phyloP scores from a whole-genome alignment of 2,329 filamentous ascomycete genomes.

The Tolypocladium tundrense region DNA sequence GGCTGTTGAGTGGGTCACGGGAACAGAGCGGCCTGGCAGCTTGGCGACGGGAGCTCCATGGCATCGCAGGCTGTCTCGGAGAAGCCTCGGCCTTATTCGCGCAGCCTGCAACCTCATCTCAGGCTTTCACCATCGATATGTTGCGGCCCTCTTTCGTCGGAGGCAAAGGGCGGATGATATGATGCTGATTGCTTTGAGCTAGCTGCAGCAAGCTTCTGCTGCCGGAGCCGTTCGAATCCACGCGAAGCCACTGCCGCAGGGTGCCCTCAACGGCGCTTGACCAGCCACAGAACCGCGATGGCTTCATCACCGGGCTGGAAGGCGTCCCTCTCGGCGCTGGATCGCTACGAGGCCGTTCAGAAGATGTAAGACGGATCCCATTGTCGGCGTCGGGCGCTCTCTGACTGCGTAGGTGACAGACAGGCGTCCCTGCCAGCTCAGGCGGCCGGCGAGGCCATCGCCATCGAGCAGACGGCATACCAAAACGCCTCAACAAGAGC shows the following conservation, averaged over 20 bases:
- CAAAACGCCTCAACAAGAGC: constrained; percentile 47
- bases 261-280: neutral
- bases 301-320: constrained; percentile 32
- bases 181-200: neutral
- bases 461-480: constrained; percentile 56
- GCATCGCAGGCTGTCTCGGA: neutral
- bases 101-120: neutral
- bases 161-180: neutral
- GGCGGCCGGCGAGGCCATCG: constrained; percentile 41
- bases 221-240: neutral
- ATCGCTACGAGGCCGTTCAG: constrained; percentile 54
- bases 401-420: constrained; percentile 8
- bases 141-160: neutral
- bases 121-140: neutral
- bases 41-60: neutral
- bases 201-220: neutral
- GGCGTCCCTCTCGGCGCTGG: constrained; percentile 41
- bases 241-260: neutral
- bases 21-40: too few species aligned
- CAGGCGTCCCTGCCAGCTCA: constrained; percentile 17
- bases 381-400: neutral
- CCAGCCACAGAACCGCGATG: neutral
- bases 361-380: constrained; percentile 21
- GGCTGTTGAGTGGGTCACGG: neutral
- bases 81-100: neutral